These are phyloP conservation scores for Sphaerobolus stellatus DNA, from an alignment of 1,284 basidiomycete species.

Conservation along the genomic window DNA sequence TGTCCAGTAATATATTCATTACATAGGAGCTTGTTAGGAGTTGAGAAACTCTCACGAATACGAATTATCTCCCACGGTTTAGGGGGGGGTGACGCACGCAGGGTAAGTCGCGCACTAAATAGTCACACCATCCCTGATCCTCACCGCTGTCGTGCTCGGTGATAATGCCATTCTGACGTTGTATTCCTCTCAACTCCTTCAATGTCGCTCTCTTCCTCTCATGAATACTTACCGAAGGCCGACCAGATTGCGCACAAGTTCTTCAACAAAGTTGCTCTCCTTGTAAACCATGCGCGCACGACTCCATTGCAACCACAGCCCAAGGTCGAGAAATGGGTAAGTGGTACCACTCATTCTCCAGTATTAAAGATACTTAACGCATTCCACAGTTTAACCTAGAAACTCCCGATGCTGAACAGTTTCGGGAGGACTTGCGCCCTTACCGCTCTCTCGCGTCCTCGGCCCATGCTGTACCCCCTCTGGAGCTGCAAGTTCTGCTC, in stretches of 20 bases:
- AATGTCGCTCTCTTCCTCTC: too few relatives aligned
- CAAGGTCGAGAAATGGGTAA: constrained; percentile 76
- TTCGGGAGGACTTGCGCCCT: constrained; percentile 57
- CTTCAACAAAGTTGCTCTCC: constrained; percentile 73
- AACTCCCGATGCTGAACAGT: constrained; percentile 64
- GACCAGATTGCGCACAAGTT: constrained; percentile 81
- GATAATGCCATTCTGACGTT: too few relatives aligned
- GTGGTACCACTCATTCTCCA: constrained; percentile 26
- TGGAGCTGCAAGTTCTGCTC: constrained; percentile 69
- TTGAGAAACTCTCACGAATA: too few relatives aligned
- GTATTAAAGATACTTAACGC: constrained; percentile 2
- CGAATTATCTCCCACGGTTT: too few relatives aligned
- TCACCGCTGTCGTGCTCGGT: too few relatives aligned
- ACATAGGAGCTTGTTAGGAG: too few relatives aligned
- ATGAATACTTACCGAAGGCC: too few relatives aligned
- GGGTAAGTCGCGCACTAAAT: too few relatives aligned
- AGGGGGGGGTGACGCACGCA: too few relatives aligned
- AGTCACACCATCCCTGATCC: too few relatives aligned
- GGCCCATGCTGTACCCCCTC: constrained; percentile 41
- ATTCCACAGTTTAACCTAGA: constrained; percentile 72
- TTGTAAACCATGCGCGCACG: constrained; percentile 66
- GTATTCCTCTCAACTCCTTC: too few relatives aligned
- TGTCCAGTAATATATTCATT: too few relatives aligned
- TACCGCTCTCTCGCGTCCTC: constrained; percentile 61
- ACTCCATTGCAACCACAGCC: constrained; percentile 41